Conservation (phyloP, 225 moss, liverwort and hornwort genomes). For the Marchantia polymorpha region DNA sequence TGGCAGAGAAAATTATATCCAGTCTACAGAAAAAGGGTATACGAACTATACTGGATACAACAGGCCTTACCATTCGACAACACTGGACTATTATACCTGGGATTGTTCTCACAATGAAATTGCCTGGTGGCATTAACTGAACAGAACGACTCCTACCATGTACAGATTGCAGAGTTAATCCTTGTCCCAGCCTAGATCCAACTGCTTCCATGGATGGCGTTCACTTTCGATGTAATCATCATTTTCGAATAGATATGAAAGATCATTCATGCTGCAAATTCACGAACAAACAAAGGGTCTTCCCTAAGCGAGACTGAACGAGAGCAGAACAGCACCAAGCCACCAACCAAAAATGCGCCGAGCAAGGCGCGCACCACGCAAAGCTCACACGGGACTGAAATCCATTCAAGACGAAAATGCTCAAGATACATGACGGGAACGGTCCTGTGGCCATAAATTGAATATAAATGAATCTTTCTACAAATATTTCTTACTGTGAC, state of each 20-base stretch:
- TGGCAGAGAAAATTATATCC: conserved; percentile 25
- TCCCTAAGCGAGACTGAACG: conserved; percentile 15
- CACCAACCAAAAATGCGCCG: neutral
- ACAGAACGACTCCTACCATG: conserved; percentile 18
- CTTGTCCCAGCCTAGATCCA: conserved; percentile 25
- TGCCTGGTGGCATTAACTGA: conserved; percentile 6
- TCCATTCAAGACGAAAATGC: neutral
- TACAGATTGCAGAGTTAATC: conserved; percentile 7
- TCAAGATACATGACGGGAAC: neutral
- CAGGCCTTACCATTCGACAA: conserved; percentile 10
- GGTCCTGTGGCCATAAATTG: conserved; percentile 27
- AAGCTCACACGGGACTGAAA: neutral
- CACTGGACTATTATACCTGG: conserved; percentile 2
- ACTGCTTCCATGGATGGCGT: conserved; percentile 22
- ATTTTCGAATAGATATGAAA: conserved; percentile 19
- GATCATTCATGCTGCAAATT: conserved; percentile 24
- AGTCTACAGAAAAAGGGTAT: conserved; percentile 2
- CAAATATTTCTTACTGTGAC: conserved; percentile 25
- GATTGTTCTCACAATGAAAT: neutral
- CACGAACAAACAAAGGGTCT: conserved; percentile 21
- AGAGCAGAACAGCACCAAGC: neutral
- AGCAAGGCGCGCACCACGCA: neutral
- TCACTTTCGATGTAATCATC: conserved; percentile 24
- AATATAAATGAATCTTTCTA: conserved; percentile 41
- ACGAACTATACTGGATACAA: neutral